Percentiles rank a stretch among this genome's conserved stretches.
Evolutionary conservation across 306 rosid genomes (phyloP).

Genomic region (Glycine tomentella): DNA sequence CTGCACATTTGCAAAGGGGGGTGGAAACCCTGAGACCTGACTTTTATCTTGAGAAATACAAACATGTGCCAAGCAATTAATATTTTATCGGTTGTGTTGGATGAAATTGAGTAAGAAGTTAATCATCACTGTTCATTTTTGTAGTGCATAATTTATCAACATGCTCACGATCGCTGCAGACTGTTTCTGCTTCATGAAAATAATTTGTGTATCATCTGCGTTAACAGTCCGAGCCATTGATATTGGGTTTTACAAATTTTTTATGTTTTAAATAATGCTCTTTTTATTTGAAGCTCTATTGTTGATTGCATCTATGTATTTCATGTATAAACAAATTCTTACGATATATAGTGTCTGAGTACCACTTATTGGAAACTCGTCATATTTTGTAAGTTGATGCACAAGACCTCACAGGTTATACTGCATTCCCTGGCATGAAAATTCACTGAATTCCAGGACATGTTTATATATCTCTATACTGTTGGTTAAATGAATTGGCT

Average conservation of each 20-base stretch:
- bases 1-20: slow-evolving; percentile 44
- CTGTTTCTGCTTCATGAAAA: slow-evolving; percentile 50
- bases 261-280: not conserved
- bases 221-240: slow-evolving; percentile 17
- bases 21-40: slow-evolving; percentile 33
- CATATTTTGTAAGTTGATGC: not conserved
- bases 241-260: slow-evolving; percentile 11
- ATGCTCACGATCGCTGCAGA: slow-evolving; percentile 39
- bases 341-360: not conserved
- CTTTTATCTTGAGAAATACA: slow-evolving; percentile 50
- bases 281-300: not conserved
- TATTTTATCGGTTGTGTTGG: slow-evolving; percentile 44
- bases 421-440: not conserved
- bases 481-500: too few relatives aligned
- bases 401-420: too few relatives aligned
- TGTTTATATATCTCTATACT: too few relatives aligned
- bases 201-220: slow-evolving; percentile 52
- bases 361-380: not conserved
- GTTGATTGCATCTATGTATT: not conserved
- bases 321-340: not conserved
- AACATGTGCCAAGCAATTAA: slow-evolving; percentile 50
- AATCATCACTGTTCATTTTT: slow-evolving; percentile 53
- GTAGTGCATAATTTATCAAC: slow-evolving; percentile 54
- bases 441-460: not conserved
- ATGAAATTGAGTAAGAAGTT: slow-evolving; percentile 52